Conservation (phyloP, 2,329 filamentous ascomycete genomes). For the Cladosporium sp. region DNA sequence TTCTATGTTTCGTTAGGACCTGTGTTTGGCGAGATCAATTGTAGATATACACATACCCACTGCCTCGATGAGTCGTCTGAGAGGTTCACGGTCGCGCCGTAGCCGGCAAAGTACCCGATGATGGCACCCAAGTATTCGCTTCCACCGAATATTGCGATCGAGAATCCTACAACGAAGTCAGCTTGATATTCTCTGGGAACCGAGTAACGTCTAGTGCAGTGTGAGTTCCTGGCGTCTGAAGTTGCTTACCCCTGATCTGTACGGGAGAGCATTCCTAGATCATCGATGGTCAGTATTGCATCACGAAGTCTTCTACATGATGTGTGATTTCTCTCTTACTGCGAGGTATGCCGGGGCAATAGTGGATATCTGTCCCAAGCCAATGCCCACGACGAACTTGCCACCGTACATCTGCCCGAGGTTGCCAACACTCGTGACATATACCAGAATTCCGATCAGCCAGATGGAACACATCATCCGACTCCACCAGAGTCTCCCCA, state of each 20-base stretch:
- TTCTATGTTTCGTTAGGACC: slow-evolving; percentile 10
- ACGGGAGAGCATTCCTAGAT: neutral
- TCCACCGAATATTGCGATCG: slow-evolving; percentile 64
- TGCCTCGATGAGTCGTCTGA: slow-evolving; percentile 32
- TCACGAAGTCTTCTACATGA: neutral
- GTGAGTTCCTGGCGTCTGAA: too few species aligned
- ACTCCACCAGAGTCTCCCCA: slow-evolving; percentile 42
- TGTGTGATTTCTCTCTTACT: slow-evolving; percentile 21
- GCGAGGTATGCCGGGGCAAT: slow-evolving; percentile 53
- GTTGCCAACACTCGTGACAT: slow-evolving; percentile 33
- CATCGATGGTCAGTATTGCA: neutral
- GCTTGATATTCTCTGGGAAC: too few species aligned
- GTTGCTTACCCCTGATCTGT: neutral
- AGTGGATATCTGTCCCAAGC: slow-evolving; percentile 43
- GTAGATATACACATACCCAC: slow-evolving; percentile 60
- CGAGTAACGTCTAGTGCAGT: too few species aligned
- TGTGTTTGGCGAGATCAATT: too few species aligned
- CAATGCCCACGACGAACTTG: slow-evolving; percentile 53
- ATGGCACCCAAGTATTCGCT: slow-evolving; percentile 71
- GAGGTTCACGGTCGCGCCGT: slow-evolving; percentile 33
- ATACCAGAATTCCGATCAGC: slow-evolving; percentile 40
- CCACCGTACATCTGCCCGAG: slow-evolving; percentile 56
- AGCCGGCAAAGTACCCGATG: slow-evolving; percentile 68
- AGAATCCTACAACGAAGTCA: slow-evolving; percentile 63
- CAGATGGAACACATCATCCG: slow-evolving; percentile 38